Base-by-base conservation (phyloP, 768 basidiomycete genomes). In the Sutorius australiensis region DNA sequence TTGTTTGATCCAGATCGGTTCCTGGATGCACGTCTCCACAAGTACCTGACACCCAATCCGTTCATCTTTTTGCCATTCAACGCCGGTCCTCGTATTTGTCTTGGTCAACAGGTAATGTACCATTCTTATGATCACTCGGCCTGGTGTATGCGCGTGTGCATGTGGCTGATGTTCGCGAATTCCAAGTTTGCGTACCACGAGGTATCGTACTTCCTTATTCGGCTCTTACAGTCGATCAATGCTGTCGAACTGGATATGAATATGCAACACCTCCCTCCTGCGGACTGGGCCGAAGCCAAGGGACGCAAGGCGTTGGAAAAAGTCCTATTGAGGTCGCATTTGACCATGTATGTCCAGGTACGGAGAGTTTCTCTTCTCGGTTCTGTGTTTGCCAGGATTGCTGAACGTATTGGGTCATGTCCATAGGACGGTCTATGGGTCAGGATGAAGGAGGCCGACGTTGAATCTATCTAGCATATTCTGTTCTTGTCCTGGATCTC, bases 1-100 rank as follows among this genome's bases (percentile, higher is more conserved):
- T 57, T 72, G 44, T 86, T 86, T 57, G 83, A 86, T 59, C 85
- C 84, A 0, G 81, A 84, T 57, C 74, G 85, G 14, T 87, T 82
- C 73, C 64, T 86, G 41, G 84, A 87, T 51, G 74, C 76, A 10
- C 73, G 84, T 30, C 58, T 81, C 7, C 73, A 75, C 50, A 77
- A 77, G 58, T 81, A 81, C 52, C 70, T 84, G 17, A 72, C 70
- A 0, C 73, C 76, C 2, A 85, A 85, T 54, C 83, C 84, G 1
- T 84, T 80, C 72, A 86, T 88, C 55, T 87, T 86, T 66, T 67
- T 81, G 6, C 84, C 85, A 0, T 86, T 86, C 70, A 84, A 84
- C 53, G 83, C 82, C 0, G 85, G 82, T 1, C 85, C 84, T 6
- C 73, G 85, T 10, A 81, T 83, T 54, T 86, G 84, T 50, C 73